A percentile compares a stretch with the other conserved stretches of the same genome.
These are phyloP conservation scores for Wallacemonas sp. DNA, from an alignment of 208 protist species.

Conservation along the genomic window DNA sequence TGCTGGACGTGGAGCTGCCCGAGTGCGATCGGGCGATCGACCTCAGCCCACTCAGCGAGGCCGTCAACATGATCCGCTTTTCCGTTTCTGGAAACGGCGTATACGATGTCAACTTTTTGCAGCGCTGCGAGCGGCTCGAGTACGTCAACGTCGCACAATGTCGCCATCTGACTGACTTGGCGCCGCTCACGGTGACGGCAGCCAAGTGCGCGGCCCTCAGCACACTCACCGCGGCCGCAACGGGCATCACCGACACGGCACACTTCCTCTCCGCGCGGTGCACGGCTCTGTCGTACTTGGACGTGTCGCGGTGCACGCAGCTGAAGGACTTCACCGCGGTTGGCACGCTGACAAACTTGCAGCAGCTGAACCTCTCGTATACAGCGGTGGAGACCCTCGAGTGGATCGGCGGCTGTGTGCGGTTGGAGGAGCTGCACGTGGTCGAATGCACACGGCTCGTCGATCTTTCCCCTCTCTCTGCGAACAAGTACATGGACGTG, in stretches of 20 bases:
- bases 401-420: constrained; percentile 10
- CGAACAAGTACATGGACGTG: neutral
- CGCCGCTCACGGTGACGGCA: neutral
- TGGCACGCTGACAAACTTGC: neutral
- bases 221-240: neutral
- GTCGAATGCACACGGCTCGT: constrained; percentile 8
- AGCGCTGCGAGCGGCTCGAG: neutral
- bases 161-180: neutral
- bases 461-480: constrained; percentile 5
- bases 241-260: constrained; percentile 6
- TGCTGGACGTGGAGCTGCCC: constrained; percentile 6
- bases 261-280: constrained; percentile 8
- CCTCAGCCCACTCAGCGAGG: constrained; percentile 3
- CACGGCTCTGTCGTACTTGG: constrained; percentile 5
- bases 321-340: constrained; percentile 1
- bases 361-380: constrained; percentile 14
- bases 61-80: constrained; percentile 12
- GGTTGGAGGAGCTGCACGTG: neutral
- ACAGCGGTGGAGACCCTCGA: neutral
- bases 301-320: constrained; percentile 4
- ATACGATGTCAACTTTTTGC: neutral
- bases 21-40: constrained; percentile 7
- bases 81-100: constrained; percentile 8
- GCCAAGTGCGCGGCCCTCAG: neutral
- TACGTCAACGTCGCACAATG: neutral